Evolutionary conservation across 1,284 basidiomycete genomes (phyloP).

Genomic region (Sporisorium exsertum): DNA sequence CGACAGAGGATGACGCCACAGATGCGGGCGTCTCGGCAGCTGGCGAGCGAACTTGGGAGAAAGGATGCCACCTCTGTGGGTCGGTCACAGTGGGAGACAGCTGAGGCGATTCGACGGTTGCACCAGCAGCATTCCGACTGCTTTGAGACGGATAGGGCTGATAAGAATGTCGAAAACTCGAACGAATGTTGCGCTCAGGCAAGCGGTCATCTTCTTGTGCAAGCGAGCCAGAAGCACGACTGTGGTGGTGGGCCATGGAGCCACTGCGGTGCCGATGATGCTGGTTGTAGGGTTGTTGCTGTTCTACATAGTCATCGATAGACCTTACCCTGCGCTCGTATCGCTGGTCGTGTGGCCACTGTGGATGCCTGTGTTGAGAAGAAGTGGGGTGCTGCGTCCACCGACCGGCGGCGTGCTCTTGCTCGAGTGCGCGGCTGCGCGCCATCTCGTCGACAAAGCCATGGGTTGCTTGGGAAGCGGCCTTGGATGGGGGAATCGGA

Average conservation of each 20-base stretch:
- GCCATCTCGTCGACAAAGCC: constrained; percentile 16
- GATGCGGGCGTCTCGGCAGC: constrained; percentile 25
- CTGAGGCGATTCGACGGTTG: constrained; percentile 19
- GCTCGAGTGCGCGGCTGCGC: constrained; percentile 12
- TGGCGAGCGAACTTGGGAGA: constrained; percentile 15
- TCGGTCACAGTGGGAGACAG: constrained; percentile 34
- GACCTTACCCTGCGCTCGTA: constrained; percentile 27
- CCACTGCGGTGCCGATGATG: constrained; percentile 15
- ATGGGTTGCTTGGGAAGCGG: constrained; percentile 11
- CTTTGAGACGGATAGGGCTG: constrained; percentile 28
- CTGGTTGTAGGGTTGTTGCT: constrained; percentile 10
- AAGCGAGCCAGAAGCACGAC: not conserved
- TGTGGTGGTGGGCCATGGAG: constrained; percentile 17
- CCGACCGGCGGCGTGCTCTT: not conserved
- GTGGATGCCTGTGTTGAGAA: constrained; percentile 1
- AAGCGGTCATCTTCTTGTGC: constrained; percentile 25
- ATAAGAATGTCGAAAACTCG: constrained; percentile 19
- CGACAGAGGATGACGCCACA: constrained; percentile 17
- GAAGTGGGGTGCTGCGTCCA: not conserved
- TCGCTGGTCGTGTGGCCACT: not conserved
- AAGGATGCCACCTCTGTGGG: constrained; percentile 3
- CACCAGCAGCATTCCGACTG: constrained; percentile 5
- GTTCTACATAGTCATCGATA: constrained; percentile 42
- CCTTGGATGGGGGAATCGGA: not conserved
- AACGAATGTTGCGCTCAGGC: constrained; percentile 18